Evolutionary conservation across 192 early-diverging fungal genomes (phyloP), one percentile per base, ranked within the genome.

Genomic region (Fimicolochytrium jonesii): DNA sequence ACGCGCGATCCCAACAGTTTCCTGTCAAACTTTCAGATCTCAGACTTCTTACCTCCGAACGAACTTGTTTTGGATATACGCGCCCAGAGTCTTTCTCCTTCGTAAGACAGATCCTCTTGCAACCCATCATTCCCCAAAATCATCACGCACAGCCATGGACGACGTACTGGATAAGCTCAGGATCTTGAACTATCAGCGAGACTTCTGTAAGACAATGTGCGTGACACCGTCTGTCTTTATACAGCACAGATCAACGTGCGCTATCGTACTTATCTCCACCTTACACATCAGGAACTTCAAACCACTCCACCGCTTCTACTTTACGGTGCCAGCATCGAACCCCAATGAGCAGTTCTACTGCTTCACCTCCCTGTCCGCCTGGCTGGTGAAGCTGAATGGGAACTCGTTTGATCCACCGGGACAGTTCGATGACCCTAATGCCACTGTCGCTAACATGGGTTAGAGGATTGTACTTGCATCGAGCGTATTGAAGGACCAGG

Each of bases 401-500:
- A 50, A 57, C 13, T 9, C 36, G 18, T 83, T 83, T 47, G 78
- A 81, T 18, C 35, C 56, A 45, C 82, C 82, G 28, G 75, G 76
- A 0, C 81, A 84, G 52, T 83, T 84, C 64, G 82, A 84, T 58
- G 82, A 84, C 42, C 82, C 82, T 9, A 83, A 83, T 64, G 81
- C 78, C 7, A 72, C 76, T 10, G 68, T 70, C 20, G 69, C 81
- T 2, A 84, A 71, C 59, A 77, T 84, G 34, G 73, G 80, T 83
- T n/a, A n/a, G 11, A n/a, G 56, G 46, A 18, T 17, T 39, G 37
- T 39, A 7, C 17, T 17, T 7, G 37, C 9, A 39, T 7, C 37
- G 37, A 11, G 7, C 9, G 7, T 39, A 17, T 11, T 39, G 17
- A 39, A 17, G 7, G 9, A 39, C 37, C 37, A 39, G 37, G 9